Evolutionary conservation across 768 basidiomycete genomes (phyloP), one percentile per base, ranked within the genome.

Genomic region (Gyrodon lividus): DNA sequence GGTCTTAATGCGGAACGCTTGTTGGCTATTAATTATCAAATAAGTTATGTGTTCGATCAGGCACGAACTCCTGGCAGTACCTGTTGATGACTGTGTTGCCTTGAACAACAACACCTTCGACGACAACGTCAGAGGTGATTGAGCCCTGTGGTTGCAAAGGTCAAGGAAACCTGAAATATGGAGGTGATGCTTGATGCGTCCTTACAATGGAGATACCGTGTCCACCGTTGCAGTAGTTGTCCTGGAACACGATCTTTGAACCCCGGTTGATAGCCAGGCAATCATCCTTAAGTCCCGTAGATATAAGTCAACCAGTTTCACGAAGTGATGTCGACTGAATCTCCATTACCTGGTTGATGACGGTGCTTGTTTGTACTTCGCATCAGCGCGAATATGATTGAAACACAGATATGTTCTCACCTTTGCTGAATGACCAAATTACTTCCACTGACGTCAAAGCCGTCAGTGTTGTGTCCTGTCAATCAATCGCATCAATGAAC

Each of bases 1-100:
- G 6, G 77, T 82, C 68, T 86, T 87, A 68, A 87, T 86, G 41
- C 84, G 79, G 41, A 86, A 72, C 0, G 76, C 82, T 60, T 79
- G 77, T 47, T 70, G 66, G 52, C 81, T 82, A 23, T 26, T n/a
- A 3, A 3, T 9, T 5, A 14, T 42, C 24, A 14, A 33, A 40
- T 60, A 28, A 31, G 22, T 47, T 8, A 20, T 4, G 14, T 0
- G 13, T 3, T 26, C 19, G 0, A 22, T 14, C 33, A 13, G 49
- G 3, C 5, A 45, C 67, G 22, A 23, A 4, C 28, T 5, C 2
- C 10, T 48, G 35, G 42, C 22, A 19, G 45, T 46, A 79, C 83
- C 81, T 79, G 69, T 82, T 72, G n/a, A 72, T 70, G 50, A 86
- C 70, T 2, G 65, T 77, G 67, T 87, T 86, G 23, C 72, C 72